phyloP scores from a whole-genome alignment of 2,329 filamentous ascomycete species.

The Diaporthe batatas region DNA sequence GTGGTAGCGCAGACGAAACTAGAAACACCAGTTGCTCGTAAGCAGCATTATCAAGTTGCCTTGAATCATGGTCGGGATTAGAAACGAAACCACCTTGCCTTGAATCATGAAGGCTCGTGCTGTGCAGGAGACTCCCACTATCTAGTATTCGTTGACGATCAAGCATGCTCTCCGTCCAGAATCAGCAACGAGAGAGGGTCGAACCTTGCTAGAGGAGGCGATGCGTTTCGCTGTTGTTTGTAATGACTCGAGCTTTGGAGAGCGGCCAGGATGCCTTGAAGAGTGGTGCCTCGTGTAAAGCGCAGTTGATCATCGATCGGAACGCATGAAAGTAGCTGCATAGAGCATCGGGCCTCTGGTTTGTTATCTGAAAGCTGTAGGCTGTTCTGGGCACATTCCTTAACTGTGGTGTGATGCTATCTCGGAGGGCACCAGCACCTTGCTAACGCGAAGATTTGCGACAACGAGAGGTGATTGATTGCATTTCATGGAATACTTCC shows the following conservation, averaged over 20 bases:
- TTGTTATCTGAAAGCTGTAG: not conserved
- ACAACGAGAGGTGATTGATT: not conserved
- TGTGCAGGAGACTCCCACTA: not conserved
- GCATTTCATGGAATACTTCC: not conserved
- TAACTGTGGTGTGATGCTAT: too few species aligned
- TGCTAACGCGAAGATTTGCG: not conserved
- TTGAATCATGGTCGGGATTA: conserved; percentile 18
- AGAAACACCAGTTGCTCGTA: not conserved
- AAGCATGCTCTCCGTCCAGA: not conserved
- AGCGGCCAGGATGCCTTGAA: not conserved
- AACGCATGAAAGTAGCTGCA: not conserved
- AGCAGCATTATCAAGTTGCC: not conserved
- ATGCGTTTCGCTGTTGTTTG: not conserved
- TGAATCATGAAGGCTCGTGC: conserved; percentile 3
- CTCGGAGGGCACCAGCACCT: too few species aligned
- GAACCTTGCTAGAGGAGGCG: not conserved
- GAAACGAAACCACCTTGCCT: too few species aligned
- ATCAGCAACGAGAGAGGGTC: not conserved
- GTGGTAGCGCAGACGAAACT: not conserved
- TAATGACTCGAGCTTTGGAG: conserved; percentile 5
- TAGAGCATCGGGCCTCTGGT: not conserved
- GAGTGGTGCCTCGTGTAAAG: not conserved
- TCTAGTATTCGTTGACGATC: not conserved
- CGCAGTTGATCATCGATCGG: not conserved
- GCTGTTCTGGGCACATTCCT: not conserved